phyloP scores from a whole-genome alignment of 768 basidiomycete genomes.

The Boletus vinaceobasis region DNA sequence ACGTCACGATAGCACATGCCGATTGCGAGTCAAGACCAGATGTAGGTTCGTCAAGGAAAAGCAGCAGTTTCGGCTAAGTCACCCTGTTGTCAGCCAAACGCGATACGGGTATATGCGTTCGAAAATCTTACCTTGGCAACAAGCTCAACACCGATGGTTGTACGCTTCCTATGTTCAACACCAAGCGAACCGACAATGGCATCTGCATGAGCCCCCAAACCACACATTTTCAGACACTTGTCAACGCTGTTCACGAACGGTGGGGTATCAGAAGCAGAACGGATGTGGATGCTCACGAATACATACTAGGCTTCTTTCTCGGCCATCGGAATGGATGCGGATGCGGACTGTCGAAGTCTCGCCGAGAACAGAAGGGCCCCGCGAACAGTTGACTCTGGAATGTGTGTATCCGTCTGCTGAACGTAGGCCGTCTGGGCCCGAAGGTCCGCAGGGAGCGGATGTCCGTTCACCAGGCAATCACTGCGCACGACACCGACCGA shows the following conservation, averaged over 20 bases:
- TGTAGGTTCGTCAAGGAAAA: slow-evolving; percentile 63
- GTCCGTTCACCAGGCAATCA: slow-evolving; percentile 54
- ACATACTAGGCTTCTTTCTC: slow-evolving; percentile 82
- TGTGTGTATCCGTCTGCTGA: slow-evolving; percentile 83
- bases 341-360: slow-evolving; percentile 74
- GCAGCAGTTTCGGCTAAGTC: slow-evolving; percentile 41
- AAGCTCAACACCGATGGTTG: slow-evolving; percentile 60
- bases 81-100: background rate
- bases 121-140: slow-evolving; percentile 45
- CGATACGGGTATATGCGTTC: background rate
- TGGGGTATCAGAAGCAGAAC: background rate
- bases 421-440: slow-evolving; percentile 50
- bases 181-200: slow-evolving; percentile 58
- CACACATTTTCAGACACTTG: slow-evolving; percentile 60
- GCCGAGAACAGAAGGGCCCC: slow-evolving; percentile 82
- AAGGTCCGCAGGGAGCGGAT: slow-evolving; percentile 51
- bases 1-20: slow-evolving; percentile 47
- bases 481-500: slow-evolving; percentile 48
- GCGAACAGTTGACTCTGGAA: slow-evolving; percentile 70
- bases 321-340: slow-evolving; percentile 51
- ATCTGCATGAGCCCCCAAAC: slow-evolving; percentile 57
- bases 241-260: slow-evolving; percentile 38
- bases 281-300: background rate
- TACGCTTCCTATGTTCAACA: slow-evolving; percentile 51
- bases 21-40: slow-evolving; percentile 53